Evolutionary conservation across 2,329 filamentous ascomycete genomes (phyloP), one percentile per base, ranked within the genome.

Genomic region (Madurella fahalii): DNA sequence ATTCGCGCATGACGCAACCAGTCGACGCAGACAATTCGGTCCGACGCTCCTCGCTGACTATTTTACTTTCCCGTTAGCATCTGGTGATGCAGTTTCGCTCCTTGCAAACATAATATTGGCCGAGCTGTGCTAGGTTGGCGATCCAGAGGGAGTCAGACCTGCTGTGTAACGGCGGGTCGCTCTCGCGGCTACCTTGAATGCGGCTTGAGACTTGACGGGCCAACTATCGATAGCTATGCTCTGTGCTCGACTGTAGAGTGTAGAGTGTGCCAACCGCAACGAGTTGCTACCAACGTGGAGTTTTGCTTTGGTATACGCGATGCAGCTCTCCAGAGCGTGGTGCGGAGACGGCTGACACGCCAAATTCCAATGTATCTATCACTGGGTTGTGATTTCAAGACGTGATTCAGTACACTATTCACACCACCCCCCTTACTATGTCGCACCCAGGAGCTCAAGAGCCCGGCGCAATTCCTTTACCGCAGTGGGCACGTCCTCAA

Each of bases 401-500:
- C 11, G 9, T 15, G 11, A 12, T 37, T 18, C n/a, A 18, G 18
- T 25, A 20, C 42, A 31, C 13, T 32, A 20, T 42, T 42, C 31
- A 32, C 20, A 42, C 11, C 42, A n/a, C 31, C 32, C 17, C 18
- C 47, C 41, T 47, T 18, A 32, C 50, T 59, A 65, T 37, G 55
- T 58, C 12, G 84, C 87, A 2, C 90, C 90, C 47, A 96, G 72
- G 16, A 77, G 73, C 53, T 81, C 76, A 58, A 99, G 72, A 2
- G 94, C 94, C 56, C 82, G 84, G 50, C 83, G 82, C 58, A 99
- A 70, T 67, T 99, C 92, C 65, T 86, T 85, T 4, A 97, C 85
- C 0, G 94, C 94, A 0, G 94, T 99, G 1, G 86, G 79, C 1
- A 95, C 88, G 68, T 99, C 94, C 63, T 99, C 94, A 71, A 99